Evolutionary conservation across 176 grass and related monocot species (phyloP), one percentile per base, ranked within the genome.

Genomic region (Musa troglodytarum): DNA sequence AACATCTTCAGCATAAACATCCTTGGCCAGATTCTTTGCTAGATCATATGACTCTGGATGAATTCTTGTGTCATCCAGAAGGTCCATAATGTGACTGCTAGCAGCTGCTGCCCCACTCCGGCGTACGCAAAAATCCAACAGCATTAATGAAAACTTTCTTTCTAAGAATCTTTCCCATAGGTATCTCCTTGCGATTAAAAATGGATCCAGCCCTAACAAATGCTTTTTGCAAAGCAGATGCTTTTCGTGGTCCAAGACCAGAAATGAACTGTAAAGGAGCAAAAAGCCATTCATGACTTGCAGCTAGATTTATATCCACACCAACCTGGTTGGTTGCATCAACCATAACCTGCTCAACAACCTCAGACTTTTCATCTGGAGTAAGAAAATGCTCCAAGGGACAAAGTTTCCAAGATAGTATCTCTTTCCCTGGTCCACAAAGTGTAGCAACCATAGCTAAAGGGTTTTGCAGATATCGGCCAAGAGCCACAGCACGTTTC

Each of bases 261-360:
- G 96, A 85, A 79, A 99, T 51, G 72, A 92, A 92, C 54, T 99
- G 96, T 75, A 99, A 71, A 56, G 91, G 92, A 58, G 96, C 90
- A 79, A 92, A 99, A 82, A 92, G 96, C 96, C 91, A 99, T 78
- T 99, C 96, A 16, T 95, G 96, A 69, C 86, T 99, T 79, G 96
- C 83, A 81, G 88, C 96, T 77, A 99, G 85, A 86, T 99, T 99
- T 59, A 99, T 83, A 49, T 99, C 91, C 74, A 99, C 75, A 57
- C 96, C 96, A 51, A 89, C 87, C 77, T 95, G 91, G 73, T 99
- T 99, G 23, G 91, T 89, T 19, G 88, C 91, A 73, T 99, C 96
- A 8, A 95, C 88, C 96, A 99, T 95, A 83, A 99, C 80, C 85
- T 99, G 91, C 52, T 99, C 96, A 69, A 92, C 91, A 76, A 92